These are phyloP conservation scores for Russula dissimulans DNA, from an alignment of 768 basidiomycete genomes.

Conservation along the genomic window DNA sequence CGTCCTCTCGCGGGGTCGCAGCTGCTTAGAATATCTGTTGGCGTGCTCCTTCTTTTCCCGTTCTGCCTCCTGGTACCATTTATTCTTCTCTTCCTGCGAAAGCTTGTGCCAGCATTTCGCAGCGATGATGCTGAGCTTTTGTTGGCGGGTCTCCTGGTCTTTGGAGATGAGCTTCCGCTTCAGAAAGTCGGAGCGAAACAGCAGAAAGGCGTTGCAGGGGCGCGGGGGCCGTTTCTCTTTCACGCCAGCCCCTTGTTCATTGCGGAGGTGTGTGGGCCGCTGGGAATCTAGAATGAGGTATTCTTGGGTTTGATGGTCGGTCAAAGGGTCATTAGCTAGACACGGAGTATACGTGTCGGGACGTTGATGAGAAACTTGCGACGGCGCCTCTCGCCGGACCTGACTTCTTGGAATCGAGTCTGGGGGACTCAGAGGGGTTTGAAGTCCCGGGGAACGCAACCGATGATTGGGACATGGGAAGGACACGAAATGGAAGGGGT, in stretches of 20 bases:
- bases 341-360: too few species aligned
- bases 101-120: conserved; percentile 46
- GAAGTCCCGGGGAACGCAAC: background rate
- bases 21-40: conserved; percentile 22
- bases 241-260: background rate
- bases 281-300: background rate
- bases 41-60: conserved; percentile 24
- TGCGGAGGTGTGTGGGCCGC: background rate
- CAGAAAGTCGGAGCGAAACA: conserved; percentile 46
- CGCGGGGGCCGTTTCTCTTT: conserved; percentile 32
- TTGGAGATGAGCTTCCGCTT: conserved; percentile 34
- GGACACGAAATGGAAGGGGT: background rate
- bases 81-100: conserved; percentile 25
- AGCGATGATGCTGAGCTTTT: conserved; percentile 44
- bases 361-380: background rate
- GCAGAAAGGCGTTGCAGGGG: conserved; percentile 49
- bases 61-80: conserved; percentile 30
- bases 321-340: background rate
- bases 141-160: conserved; percentile 42
- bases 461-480: background rate
- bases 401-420: background rate
- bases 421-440: background rate
- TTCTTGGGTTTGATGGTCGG: background rate
- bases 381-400: background rate
- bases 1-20: conserved; percentile 23